Evolutionary conservation across 2,329 filamentous ascomycete genomes (phyloP).

Genomic region (Fusarium metavorans): DNA sequence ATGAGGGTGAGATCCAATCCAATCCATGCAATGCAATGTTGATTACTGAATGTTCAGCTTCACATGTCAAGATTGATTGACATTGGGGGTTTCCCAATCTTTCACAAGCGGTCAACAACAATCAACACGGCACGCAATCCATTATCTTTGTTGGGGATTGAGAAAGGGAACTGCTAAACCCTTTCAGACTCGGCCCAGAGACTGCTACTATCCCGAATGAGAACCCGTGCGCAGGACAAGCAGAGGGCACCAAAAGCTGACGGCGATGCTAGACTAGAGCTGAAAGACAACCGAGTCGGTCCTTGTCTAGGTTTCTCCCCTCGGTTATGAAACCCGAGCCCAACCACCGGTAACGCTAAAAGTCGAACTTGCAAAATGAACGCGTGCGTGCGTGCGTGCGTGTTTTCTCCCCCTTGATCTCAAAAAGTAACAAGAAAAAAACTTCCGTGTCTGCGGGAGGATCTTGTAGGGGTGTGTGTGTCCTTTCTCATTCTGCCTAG

Average conservation of each 20-base stretch:
- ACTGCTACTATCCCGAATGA: neutral
- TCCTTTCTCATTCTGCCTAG: neutral
- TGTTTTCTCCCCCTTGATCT: neutral
- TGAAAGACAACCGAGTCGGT: neutral
- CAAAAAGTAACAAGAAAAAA: neutral
- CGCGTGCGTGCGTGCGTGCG: neutral
- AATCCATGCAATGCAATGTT: neutral
- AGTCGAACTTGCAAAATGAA: neutral
- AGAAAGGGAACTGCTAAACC: neutral
- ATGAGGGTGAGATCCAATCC: conserved; percentile 10
- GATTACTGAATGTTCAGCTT: neutral
- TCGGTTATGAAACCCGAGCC: neutral
- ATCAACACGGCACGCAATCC: neutral
- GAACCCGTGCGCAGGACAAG: neutral
- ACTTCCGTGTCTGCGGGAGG: neutral
- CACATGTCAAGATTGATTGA: conserved; percentile 5
- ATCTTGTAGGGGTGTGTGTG: neutral
- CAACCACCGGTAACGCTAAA: neutral
- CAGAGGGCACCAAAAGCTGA: neutral
- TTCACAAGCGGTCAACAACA: neutral
- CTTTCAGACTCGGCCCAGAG: neutral
- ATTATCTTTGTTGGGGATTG: neutral
- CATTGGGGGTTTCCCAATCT: neutral
- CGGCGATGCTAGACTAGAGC: neutral
- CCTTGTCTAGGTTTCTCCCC: neutral